Percentiles rank a stretch among this genome's conserved stretches.
Conservation (phyloP, 768 basidiomycete species). For the Suillus alpinus region DNA sequence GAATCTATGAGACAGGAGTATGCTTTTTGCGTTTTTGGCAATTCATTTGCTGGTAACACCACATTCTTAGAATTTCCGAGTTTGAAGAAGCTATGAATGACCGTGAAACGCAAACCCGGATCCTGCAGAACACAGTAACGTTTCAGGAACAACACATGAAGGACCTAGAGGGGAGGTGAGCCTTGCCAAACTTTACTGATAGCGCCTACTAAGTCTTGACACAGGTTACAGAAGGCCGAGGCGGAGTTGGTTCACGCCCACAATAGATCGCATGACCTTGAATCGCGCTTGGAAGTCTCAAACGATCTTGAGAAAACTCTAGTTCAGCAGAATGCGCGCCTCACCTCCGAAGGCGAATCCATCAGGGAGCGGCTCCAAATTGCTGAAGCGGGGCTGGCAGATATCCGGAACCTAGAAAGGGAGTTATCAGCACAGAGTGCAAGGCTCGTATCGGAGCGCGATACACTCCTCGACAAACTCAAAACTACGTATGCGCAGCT, state of each 20-base stretch:
- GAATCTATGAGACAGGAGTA: conserved; percentile 31
- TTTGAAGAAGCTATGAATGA: conserved; percentile 23
- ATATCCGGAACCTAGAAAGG: conserved; percentile 17
- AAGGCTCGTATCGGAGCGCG: conserved; percentile 16
- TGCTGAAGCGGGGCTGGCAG: conserved; percentile 16
- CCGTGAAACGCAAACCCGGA: conserved; percentile 23
- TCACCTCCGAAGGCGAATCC: conserved; percentile 26
- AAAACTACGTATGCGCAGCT: conserved; percentile 11
- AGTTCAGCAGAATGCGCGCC: conserved; percentile 20
- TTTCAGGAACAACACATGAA: conserved; percentile 29
- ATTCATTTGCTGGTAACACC: conserved; percentile 12
- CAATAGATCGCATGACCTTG: conserved; percentile 24
- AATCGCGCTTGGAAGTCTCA: conserved; percentile 25
- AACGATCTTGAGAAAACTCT: conserved; percentile 22
- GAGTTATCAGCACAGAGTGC: conserved; percentile 14
- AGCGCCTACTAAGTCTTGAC: conserved; percentile 10
- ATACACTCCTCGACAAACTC: conserved; percentile 21
- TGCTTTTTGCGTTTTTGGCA: background rate
- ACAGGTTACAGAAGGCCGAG: conserved; percentile 17
- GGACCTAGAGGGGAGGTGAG: conserved; percentile 25
- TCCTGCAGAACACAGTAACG: conserved; percentile 28
- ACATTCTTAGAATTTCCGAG: conserved; percentile 19
- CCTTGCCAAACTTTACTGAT: background rate
- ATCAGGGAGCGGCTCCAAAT: conserved; percentile 13
- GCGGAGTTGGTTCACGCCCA: conserved; percentile 15